Evolutionary conservation across 2,329 filamentous ascomycete species (phyloP).

Genomic region (Thielaviopsis populi): DNA sequence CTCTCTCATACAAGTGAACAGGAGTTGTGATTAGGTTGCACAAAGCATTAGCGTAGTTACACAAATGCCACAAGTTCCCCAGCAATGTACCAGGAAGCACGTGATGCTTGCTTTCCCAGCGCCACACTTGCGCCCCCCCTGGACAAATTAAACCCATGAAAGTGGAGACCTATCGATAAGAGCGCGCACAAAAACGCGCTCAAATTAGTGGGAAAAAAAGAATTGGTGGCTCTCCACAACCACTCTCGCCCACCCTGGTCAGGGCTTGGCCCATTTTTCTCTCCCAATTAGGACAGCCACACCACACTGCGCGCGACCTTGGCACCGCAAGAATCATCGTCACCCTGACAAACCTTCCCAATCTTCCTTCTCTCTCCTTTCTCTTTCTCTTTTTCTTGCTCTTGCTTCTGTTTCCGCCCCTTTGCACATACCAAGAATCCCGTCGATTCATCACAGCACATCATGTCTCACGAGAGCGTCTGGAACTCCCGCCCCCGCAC

Average conservation of each 20-base stretch:
- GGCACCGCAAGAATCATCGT: slow-evolving; percentile 7
- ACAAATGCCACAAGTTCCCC: not conserved
- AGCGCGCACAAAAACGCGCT: slow-evolving; percentile 10
- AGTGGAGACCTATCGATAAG: slow-evolving; percentile 12
- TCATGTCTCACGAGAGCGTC: slow-evolving; percentile 74
- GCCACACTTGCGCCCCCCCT: not conserved
- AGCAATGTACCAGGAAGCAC: not conserved
- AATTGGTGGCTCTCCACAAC: slow-evolving; percentile 9
- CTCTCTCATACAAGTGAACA: not conserved
- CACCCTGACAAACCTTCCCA: slow-evolving; percentile 11
- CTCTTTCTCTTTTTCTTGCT: slow-evolving; percentile 11
- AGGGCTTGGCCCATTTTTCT: slow-evolving; percentile 16
- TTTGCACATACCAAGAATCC: slow-evolving; percentile 16
- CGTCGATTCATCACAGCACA: slow-evolving; percentile 27
- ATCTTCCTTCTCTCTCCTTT: slow-evolving; percentile 17
- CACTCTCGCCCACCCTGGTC: slow-evolving; percentile 2
- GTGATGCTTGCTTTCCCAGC: not conserved
- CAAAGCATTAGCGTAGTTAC: not conserved
- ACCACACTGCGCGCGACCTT: slow-evolving; percentile 9
- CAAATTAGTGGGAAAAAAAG: slow-evolving; percentile 6
- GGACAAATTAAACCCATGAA: no score
- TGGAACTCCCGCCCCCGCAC: slow-evolving; percentile 97
- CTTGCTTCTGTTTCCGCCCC: slow-evolving; percentile 15
- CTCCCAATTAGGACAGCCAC: slow-evolving; percentile 13
- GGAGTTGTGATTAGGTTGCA: not conserved